A percentile compares a stretch with the other conserved stretches of the same genome.
Evolutionary conservation across 805 yeast species (phyloP).

Genomic region (Komagataella ulmi): DNA sequence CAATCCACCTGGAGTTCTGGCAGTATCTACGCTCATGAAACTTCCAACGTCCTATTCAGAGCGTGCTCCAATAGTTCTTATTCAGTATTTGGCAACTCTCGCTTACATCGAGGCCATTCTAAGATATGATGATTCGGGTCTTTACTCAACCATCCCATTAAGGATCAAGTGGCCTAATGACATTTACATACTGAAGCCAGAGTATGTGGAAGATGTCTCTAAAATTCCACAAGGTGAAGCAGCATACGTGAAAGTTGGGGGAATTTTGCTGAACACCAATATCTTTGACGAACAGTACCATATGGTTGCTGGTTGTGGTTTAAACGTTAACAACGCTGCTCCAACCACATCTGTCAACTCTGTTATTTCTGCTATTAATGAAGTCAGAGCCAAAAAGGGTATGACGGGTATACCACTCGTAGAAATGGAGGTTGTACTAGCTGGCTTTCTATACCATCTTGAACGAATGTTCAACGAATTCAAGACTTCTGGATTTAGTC

Average conservation of each 20-base stretch:
- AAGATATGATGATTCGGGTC: slow-evolving; percentile 32
- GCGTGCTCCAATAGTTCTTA: slow-evolving; percentile 52
- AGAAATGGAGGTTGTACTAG: slow-evolving; percentile 39
- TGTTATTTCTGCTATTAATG: slow-evolving; percentile 51
- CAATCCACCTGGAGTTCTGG: slow-evolving; percentile 85
- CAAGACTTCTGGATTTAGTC: slow-evolving; percentile 47
- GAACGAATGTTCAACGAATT: slow-evolving; percentile 51
- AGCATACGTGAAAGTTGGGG: slow-evolving; percentile 66
- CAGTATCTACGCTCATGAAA: slow-evolving; percentile 59
- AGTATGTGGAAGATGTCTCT: slow-evolving; percentile 26
- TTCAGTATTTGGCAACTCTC: slow-evolving; percentile 75
- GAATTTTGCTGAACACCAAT: slow-evolving; percentile 73
- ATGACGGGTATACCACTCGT: slow-evolving; percentile 12
- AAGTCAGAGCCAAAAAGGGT: slow-evolving; percentile 28
- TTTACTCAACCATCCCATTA: slow-evolving; percentile 66
- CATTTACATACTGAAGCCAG: slow-evolving; percentile 62
- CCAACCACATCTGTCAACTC: slow-evolving; percentile 85
- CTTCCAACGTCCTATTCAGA: slow-evolving; percentile 32
- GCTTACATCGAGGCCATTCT: slow-evolving; percentile 73
- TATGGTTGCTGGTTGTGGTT: slow-evolving; percentile 76
- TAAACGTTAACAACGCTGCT: slow-evolving; percentile 71
- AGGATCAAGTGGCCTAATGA: slow-evolving; percentile 97
- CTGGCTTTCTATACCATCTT: slow-evolving; percentile 52
- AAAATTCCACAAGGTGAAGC: slow-evolving; percentile 11
- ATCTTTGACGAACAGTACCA: slow-evolving; percentile 45